Base-by-base conservation (phyloP, 2,329 filamentous ascomycete species). In the Colletotrichum costaricense region DNA sequence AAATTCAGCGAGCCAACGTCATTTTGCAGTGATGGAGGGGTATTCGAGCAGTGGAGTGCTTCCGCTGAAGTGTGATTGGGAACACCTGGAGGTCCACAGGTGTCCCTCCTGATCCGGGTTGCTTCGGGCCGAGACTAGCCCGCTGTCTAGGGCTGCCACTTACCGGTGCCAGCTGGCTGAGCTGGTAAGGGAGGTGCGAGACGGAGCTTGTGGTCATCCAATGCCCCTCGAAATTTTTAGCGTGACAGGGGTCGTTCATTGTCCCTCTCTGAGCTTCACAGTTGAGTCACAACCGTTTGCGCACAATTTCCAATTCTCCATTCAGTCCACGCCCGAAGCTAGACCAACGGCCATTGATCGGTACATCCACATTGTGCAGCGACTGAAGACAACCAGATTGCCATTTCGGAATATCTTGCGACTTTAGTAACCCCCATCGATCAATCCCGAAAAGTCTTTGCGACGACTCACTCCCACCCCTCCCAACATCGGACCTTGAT, bases 141-240 rank as follows among this genome's bases (percentile, higher is more conserved):
- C 67, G 62, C 38, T 16, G 33, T 56, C 28, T 9, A 26, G 49
- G 46, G 59, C 71, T 49, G 28, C 46, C 55, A 66, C 56, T 35
- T 46, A 59, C 69, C 62, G 64, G 22, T 49, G 62, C 67, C 69
- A 67, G 64, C 62, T 60, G 67, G 38, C 62, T 19, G 28, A 11
- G 26, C 11, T 56, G 12, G 5, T 19, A 3, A 28, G 22, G 54
- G n/a, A 56, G 54, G 54, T 22, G 12, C 16, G 26, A 56, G 16
- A 42, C 49, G 28, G 49, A 73, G 33, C 60, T 54, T 60, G 35
- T 42, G 42, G 65, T 69, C 66, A 63, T 33, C 66, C 54, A 69
- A 55, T 73, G 66, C 71, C 71, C 71, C 71, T 73, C 71, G 71
- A 73, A 71, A 28, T 73, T 73, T 73, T 73, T 71, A 68, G 71